Conservation (phyloP, 176 grass and related monocot genomes). For the Eremochloa ophiuroides region DNA sequence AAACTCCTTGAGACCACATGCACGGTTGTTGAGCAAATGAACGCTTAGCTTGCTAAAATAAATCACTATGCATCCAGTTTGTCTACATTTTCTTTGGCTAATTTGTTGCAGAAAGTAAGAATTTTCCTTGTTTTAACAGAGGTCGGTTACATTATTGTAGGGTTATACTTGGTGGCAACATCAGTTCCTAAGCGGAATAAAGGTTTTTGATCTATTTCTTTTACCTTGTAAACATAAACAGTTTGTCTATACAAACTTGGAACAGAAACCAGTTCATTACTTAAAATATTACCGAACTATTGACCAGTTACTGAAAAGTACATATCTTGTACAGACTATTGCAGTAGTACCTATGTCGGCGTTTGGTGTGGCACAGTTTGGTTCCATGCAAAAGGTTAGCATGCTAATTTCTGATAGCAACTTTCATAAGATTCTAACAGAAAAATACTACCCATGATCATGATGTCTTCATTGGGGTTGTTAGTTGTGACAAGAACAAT, state of each 20-base stretch:
- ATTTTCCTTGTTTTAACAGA: constrained; percentile 49
- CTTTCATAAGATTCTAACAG: neutral
- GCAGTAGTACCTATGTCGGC: constrained; percentile 56
- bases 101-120: constrained; percentile 40
- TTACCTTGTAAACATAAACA: neutral
- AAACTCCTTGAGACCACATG: neutral
- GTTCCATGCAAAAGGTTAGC: constrained; percentile 76
- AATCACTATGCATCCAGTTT: neutral
- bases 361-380: constrained; percentile 78
- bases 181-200: constrained; percentile 83
- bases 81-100: neutral
- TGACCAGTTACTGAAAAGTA: constrained; percentile 15
- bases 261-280: constrained; percentile 10
- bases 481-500: neutral
- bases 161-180: constrained; percentile 83
- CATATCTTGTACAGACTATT: constrained; percentile 62
- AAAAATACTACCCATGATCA: neutral
- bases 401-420: constrained; percentile 3
- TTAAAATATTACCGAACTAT: constrained; percentile 22
- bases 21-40: neutral
- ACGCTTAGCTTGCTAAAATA: neutral
- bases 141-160: constrained; percentile 53
- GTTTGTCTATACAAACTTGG: neutral
- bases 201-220: constrained; percentile 47
- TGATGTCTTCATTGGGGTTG: neutral